Base-by-base conservation (phyloP, 192 early-diverging fungal species). In the Phycomyces blakesleeanus region DNA sequence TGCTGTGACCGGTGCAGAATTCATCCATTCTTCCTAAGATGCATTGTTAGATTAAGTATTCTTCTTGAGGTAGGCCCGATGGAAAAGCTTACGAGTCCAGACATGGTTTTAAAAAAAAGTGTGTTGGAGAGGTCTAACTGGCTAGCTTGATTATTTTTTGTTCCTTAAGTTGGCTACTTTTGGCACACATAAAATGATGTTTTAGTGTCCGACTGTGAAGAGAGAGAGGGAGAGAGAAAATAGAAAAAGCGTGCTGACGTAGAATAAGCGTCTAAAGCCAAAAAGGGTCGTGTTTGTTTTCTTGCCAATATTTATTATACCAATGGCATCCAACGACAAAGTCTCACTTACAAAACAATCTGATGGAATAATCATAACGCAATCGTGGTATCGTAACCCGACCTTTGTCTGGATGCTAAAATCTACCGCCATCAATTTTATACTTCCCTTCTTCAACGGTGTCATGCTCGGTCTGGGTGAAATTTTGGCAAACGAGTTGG, bases 401-500 rank as follows among this genome's bases (percentile, higher is more conserved):
- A 70, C 68, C 3, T 55, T 75, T 9, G n/a, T 79, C 16, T 58
- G 52, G 26, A 37, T 81, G 1, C 24, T 71, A 21, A 78, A 79
- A 56, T 77, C 75, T 1, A 76, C 79, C 0, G 75, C 81, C 18
- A 76, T 83, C 58, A 81, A 85, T 58, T 81, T 85, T 63, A 7
- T 85, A 16, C 59, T 85, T 5, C 83, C 83, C 8, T 85, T 85
- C 54, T 68, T 85, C 63, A 81, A 81, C 61, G 83, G 83, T 47
- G 73, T 85, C 21, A 83, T 85, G 73, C 57, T 83, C n/a, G 90
- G 90, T 3, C 85, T 92, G 76, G 90, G 90, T 53, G 90, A 92
- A 73, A 92, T 92, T 40, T 85, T 86, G 64, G 90, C 90, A 54
- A 89, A 92, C 71, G 90, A 92, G 67, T 59, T 87, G 24, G 78